Evolutionary conservation across 768 basidiomycete genomes (phyloP), one percentile per base, ranked within the genome.

Genomic region (Clitopilus hobsonii): DNA sequence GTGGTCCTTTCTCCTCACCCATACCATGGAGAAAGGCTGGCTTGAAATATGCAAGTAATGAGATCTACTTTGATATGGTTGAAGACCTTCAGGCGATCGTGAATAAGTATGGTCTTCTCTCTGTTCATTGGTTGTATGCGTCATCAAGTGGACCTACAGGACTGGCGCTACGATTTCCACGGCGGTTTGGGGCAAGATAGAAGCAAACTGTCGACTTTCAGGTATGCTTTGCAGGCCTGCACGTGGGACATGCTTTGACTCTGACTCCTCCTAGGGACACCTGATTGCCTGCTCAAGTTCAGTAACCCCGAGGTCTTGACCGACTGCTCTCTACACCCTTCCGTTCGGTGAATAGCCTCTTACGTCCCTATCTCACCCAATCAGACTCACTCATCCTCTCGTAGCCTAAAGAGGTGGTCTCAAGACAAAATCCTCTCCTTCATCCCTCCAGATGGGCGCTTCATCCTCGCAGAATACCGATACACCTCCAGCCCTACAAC

Each of bases 1-100:
- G 75, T 16, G 77, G 78, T 6, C 78, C 84, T 0, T 95, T 97
- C 66, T 83, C 93, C 1, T 92, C 91, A 1, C 89, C 91, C 1
- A 95, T 96, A 65, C 92, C 95, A 2, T 98, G 95, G 95, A 81
- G 96, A 54, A 89, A 89, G 67, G 80, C 88, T 1, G 90, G 89
- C 6, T 72, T 95, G 32, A 80, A 85, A 56, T 89, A 98, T 66
- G 83, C 86, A 26, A 87, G 81, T 69, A 96, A 97, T 64, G 95
- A 98, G 69, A 86, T 97, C 16, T 91, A 92, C 67, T 94, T 98
- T 66, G 95, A 98, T 65, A 77, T 97, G 56, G 76, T 82, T 0
- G 96, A 98, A 68, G 83, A 88, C 51, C 74, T 97, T 49, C 83
- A 82, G 59, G 91, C 86, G 0, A 79, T 90, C 28, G 81, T 94